Percentiles rank a stretch among this genome's conserved stretches.
Evolutionary conservation across 352 stramenopile genomes (phyloP).

Genomic region (Phytophthora vignae): DNA sequence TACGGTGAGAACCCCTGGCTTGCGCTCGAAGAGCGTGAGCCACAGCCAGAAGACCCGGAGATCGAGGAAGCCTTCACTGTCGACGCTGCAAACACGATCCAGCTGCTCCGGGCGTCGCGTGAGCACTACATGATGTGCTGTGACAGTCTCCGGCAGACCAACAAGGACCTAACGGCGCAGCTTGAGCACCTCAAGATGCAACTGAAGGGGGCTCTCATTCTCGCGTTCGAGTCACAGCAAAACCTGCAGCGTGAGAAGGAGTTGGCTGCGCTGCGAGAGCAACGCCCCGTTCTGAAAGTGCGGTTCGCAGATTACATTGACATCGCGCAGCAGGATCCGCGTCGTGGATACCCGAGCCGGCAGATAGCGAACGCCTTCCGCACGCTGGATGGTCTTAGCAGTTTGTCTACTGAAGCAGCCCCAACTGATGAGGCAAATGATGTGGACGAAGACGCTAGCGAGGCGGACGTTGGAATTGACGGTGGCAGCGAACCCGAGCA

Average conservation of each 20-base stretch:
- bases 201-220: constrained; percentile 31
- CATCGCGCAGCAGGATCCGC: constrained; percentile 5
- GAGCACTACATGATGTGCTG: constrained; percentile 41
- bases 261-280: constrained; percentile 20
- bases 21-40: constrained; percentile 25
- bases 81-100: constrained; percentile 18
- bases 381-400: constrained; percentile 4
- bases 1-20: constrained; percentile 27
- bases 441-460: not conserved
- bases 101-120: constrained; percentile 36
- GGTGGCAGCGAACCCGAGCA: not conserved
- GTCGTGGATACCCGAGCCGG: not conserved
- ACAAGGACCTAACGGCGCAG: constrained; percentile 20
- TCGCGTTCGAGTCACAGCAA: constrained; percentile 30
- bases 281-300: constrained; percentile 12
- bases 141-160: constrained; percentile 26
- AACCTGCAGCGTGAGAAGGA: constrained; percentile 30
- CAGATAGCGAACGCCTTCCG: constrained; percentile 22
- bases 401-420: constrained; percentile 1
- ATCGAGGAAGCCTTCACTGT: constrained; percentile 17
- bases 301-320: constrained; percentile 20
- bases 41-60: constrained; percentile 15
- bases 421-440: not conserved
- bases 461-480: constrained; percentile 1
- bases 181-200: constrained; percentile 28